Percentiles rank a stretch among this genome's conserved stretches.
phyloP scores from a whole-genome alignment of 257 asterid species.

The Penstemon barbatus region DNA sequence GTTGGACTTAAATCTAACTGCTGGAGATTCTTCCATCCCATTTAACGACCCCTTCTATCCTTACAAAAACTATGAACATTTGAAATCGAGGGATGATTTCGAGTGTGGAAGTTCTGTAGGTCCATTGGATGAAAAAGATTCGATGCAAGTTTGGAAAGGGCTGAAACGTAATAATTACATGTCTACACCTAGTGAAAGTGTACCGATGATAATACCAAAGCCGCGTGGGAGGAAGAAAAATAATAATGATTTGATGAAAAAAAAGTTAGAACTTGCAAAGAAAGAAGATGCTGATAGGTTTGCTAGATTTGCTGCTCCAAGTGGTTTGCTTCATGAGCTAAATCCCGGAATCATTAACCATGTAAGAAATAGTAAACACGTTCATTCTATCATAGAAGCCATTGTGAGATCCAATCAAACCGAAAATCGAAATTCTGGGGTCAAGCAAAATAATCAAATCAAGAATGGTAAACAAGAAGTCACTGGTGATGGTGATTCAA shows the following conservation, averaged over 20 bases:
- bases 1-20: conserved; percentile 57
- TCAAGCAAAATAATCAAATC: conserved; percentile 35
- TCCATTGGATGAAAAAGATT: conserved; percentile 57
- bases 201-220: conserved; percentile 54
- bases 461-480: conserved; percentile 33
- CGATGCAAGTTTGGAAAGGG: conserved; percentile 78
- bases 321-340: conserved; percentile 85
- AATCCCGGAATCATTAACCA: conserved; percentile 97
- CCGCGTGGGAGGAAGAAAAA: conserved; percentile 52
- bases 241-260: conserved; percentile 52
- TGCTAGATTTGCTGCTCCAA: conserved; percentile 89
- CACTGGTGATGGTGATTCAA: conserved; percentile 35
- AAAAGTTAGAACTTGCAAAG: conserved; percentile 71
- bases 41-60: conserved; percentile 43
- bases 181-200: conserved; percentile 45
- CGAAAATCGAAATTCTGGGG: conserved; percentile 43
- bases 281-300: conserved; percentile 83
- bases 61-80: conserved; percentile 33
- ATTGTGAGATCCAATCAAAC: conserved; percentile 62
- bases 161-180: conserved; percentile 80
- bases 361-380: conserved; percentile 90
- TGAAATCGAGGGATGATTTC: conserved; percentile 49
- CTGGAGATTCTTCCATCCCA: conserved; percentile 57
- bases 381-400: conserved; percentile 84
- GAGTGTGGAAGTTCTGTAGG: conserved; percentile 78